A percentile compares a stretch with the other conserved stretches of the same genome.
These are phyloP conservation scores for Conidiobolus coronatus DNA, from an alignment of 371 early-diverging fungal species.

Conservation along the genomic window DNA sequence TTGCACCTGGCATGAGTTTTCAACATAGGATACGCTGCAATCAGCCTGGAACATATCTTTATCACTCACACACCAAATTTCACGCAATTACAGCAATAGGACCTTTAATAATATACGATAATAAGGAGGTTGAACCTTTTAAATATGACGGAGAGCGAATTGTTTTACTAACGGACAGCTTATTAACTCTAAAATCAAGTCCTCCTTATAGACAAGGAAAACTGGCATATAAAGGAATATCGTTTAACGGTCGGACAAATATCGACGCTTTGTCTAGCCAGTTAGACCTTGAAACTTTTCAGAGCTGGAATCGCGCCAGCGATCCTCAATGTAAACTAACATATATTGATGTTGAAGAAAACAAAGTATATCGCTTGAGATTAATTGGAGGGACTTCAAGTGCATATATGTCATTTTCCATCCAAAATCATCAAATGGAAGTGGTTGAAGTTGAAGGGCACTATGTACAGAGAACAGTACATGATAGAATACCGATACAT, in stretches of 20 bases:
- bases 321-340: neutral
- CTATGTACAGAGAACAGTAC: slow-evolving; percentile 9
- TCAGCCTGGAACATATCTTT: slow-evolving; percentile 24
- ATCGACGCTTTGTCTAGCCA: no score
- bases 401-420: slow-evolving; percentile 8
- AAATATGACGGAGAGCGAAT: slow-evolving; percentile 13
- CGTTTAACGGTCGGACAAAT: slow-evolving; percentile 5
- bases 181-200: neutral
- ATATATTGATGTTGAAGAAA: neutral
- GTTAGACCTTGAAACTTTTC: no score
- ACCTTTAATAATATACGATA: neutral
- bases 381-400: neutral
- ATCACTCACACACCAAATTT: slow-evolving; percentile 18
- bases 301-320: neutral
- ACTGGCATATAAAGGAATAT: slow-evolving; percentile 13
- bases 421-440: slow-evolving; percentile 13
- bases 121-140: neutral
- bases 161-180: slow-evolving; percentile 7
- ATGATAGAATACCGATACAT: slow-evolving; percentile 11
- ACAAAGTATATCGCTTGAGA: slow-evolving; percentile 1
- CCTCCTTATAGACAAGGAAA: slow-evolving; percentile 7
- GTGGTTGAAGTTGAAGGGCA: slow-evolving; percentile 20
- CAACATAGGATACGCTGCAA: slow-evolving; percentile 15
- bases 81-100: neutral
- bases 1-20: slow-evolving; percentile 18